phyloP scores from a whole-genome alignment of 371 early-diverging fungal genomes.

The Chytridium lagenaria region DNA sequence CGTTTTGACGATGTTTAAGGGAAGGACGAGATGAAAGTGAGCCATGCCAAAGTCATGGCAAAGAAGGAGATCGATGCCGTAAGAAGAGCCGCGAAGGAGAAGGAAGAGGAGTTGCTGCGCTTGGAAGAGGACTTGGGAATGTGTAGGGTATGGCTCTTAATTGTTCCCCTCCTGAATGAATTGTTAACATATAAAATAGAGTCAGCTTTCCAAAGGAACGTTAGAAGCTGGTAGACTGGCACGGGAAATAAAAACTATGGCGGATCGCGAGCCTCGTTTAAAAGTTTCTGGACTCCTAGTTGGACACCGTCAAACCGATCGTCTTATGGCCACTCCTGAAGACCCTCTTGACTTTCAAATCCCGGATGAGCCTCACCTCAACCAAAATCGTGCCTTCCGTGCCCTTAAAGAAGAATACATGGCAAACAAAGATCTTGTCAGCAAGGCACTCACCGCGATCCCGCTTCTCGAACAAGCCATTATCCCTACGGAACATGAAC shows the following conservation, averaged over 20 bases:
- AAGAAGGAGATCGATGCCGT: slow-evolving; percentile 29
- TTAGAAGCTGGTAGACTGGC: slow-evolving; percentile 11
- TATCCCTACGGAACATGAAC: slow-evolving; percentile 28
- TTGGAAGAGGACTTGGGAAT: slow-evolving; percentile 17
- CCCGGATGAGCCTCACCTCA: slow-evolving; percentile 23
- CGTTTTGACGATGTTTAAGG: slow-evolving; percentile 36
- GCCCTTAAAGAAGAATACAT: slow-evolving; percentile 18
- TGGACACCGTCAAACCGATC: slow-evolving; percentile 14
- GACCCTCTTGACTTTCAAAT: slow-evolving; percentile 12
- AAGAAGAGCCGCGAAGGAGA: neutral
- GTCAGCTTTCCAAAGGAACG: slow-evolving; percentile 15
- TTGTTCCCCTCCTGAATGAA: neutral
- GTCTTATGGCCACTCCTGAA: slow-evolving; percentile 14
- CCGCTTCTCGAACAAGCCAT: slow-evolving; percentile 31
- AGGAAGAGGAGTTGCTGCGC: slow-evolving; percentile 18
- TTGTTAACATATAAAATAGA: slow-evolving; percentile 2
- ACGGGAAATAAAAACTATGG: slow-evolving; percentile 16
- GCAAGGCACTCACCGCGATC: slow-evolving; percentile 16
- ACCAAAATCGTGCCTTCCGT: slow-evolving; percentile 21
- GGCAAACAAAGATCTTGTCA: slow-evolving; percentile 10
- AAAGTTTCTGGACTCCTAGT: slow-evolving; percentile 21
- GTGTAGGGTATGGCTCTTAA: slow-evolving; percentile 3
- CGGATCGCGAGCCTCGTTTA: neutral
- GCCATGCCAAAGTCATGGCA: slow-evolving; percentile 30
- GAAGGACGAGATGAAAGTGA: slow-evolving; percentile 27